These are phyloP conservation scores for Rosa hybrid DNA, from an alignment of 331 rosid genomes.

Conservation along the genomic window DNA sequence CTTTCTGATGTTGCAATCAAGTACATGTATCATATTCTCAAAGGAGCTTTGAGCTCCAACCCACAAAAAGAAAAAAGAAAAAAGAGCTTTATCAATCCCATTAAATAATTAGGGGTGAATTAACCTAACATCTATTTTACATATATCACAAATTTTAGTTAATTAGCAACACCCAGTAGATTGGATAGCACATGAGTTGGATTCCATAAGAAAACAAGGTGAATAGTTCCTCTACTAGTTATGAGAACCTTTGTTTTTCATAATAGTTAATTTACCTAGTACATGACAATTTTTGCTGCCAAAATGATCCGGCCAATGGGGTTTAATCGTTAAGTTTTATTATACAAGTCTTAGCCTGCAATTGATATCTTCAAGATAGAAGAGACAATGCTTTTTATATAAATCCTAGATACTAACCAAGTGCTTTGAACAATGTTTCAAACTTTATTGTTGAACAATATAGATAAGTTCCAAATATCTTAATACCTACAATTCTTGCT, in stretches of 20 bases:
- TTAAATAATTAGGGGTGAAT: neutral
- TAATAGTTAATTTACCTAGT: neutral
- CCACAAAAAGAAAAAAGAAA: neutral
- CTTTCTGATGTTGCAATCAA: neutral
- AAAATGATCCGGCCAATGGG: constrained; percentile 6
- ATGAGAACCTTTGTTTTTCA: neutral
- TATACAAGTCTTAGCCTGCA: constrained; percentile 13
- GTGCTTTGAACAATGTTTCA: constrained; percentile 4
- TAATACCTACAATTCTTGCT: neutral
- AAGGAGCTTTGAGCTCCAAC: neutral
- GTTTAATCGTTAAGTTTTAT: neutral
- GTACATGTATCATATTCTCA: neutral
- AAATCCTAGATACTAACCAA: constrained; percentile 7
- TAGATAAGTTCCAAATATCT: constrained; percentile 2
- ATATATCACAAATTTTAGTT: neutral
- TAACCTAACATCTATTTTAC: too few relatives aligned
- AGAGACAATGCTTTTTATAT: constrained; percentile 22
- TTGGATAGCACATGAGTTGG: constrained; percentile 9
- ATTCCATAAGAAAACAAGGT: neutral
- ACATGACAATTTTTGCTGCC: neutral
- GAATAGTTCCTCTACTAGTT: neutral
- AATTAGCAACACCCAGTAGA: neutral
- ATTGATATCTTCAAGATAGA: constrained; percentile 23
- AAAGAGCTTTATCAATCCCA: neutral
- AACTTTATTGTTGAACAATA: constrained; percentile 1